Conservation (phyloP, 371 early-diverging fungal species). For the Mortierella sp. region DNA sequence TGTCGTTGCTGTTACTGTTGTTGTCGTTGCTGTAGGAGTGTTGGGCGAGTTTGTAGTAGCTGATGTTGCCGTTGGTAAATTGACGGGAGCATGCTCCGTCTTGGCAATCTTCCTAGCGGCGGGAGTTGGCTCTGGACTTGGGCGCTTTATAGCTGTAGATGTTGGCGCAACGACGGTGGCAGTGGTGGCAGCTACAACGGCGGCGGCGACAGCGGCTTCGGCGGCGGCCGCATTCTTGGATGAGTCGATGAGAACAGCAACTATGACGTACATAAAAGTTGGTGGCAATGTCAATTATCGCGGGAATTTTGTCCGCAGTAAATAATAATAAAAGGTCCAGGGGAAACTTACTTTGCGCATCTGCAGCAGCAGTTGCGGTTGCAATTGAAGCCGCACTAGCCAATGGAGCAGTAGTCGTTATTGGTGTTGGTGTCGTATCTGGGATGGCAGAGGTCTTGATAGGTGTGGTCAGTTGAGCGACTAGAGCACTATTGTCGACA, state of each 20-base stretch:
- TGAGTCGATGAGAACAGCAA: conserved; percentile 24
- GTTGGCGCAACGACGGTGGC: neutral
- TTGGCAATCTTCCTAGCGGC: conserved; percentile 34
- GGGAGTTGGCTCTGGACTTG: conserved; percentile 34
- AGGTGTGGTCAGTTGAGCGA: conserved; percentile 23
- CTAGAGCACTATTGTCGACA: conserved; percentile 10
- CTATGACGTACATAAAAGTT: conserved; percentile 1
- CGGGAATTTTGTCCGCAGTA: neutral
- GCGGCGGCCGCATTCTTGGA: conserved; percentile 13
- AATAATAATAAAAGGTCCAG: neutral
- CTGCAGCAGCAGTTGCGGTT: conserved; percentile 19
- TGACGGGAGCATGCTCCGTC: conserved; percentile 13
- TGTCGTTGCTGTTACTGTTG: too few species aligned
- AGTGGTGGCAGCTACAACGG: neutral
- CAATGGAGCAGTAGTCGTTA: conserved; percentile 6
- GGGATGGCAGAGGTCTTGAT: neutral
- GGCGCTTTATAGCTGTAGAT: conserved; percentile 19
- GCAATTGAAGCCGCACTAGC: conserved; percentile 1
- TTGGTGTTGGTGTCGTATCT: neutral
- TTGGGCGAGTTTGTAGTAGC: neutral
- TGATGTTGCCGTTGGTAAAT: conserved; percentile 4
- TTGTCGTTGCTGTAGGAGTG: neutral
- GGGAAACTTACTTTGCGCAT: conserved; percentile 34
- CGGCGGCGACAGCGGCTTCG: neutral
- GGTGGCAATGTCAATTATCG: neutral